A percentile compares a stretch with the other conserved stretches of the same genome.
These are phyloP conservation scores for Vanrija humicola DNA, from an alignment of 1,284 basidiomycete species.

Conservation along the genomic window DNA sequence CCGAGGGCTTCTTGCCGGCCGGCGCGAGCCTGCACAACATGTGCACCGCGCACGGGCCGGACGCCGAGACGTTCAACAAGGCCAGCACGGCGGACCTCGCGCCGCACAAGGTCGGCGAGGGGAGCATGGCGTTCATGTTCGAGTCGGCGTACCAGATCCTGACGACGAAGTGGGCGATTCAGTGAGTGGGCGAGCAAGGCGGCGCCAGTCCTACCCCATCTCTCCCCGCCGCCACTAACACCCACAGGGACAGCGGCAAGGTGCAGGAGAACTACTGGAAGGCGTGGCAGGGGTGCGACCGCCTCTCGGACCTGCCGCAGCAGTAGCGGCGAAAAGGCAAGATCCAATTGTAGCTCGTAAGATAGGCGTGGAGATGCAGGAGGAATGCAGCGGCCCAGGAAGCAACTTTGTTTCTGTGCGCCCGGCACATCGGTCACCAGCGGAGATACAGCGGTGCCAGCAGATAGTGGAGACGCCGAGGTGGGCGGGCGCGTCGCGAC, in stretches of 20 bases:
- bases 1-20: slow-evolving; percentile 19
- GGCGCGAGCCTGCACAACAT: slow-evolving; percentile 33
- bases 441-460: no score
- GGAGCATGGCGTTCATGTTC: slow-evolving; percentile 34
- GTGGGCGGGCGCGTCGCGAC: no score
- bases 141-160: slow-evolving; percentile 31
- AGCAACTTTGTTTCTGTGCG: no score
- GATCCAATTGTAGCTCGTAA: no score
- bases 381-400: no score
- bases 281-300: slow-evolving; percentile 10
- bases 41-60: slow-evolving; percentile 33
- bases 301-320: not conserved
- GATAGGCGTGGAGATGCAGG: no score
- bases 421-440: no score
- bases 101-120: slow-evolving; percentile 23
- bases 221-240: no score
- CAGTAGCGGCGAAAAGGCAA: not conserved
- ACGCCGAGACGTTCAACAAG: slow-evolving; percentile 15
- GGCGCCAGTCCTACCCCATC: no score
- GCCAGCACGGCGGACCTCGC: slow-evolving; percentile 14
- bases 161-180: slow-evolving; percentile 28
- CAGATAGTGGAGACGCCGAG: no score
- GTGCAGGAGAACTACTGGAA: slow-evolving; percentile 28
- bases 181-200: no score
- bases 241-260: slow-evolving; percentile 24